phyloP scores from a whole-genome alignment of 1,284 basidiomycete species.

The Hymenochaete sp. region DNA sequence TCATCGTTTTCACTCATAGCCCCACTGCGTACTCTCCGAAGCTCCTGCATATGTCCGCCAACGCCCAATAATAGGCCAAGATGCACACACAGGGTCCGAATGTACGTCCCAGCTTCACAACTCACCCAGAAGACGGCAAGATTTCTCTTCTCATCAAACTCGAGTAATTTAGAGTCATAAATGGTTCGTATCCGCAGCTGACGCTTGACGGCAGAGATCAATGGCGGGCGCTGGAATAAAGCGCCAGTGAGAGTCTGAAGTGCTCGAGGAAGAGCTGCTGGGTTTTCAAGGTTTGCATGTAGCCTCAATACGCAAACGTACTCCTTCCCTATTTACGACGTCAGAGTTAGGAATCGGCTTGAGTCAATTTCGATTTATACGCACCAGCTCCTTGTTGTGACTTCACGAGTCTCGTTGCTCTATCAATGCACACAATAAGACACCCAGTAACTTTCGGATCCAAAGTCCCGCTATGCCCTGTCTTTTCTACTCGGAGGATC shows the following conservation, averaged over 20 bases:
- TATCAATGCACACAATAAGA: slow-evolving; percentile 98
- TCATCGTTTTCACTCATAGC: slow-evolving; percentile 97
- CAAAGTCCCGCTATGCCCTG: slow-evolving; percentile 94
- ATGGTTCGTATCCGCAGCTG: slow-evolving; percentile 98
- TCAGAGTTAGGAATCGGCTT: slow-evolving; percentile 7
- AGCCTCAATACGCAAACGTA: slow-evolving; percentile 95
- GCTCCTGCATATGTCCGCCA: slow-evolving; percentile 99
- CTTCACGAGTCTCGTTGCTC: slow-evolving; percentile 99
- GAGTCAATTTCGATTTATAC: slow-evolving; percentile 24
- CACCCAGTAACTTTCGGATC: slow-evolving; percentile 99
- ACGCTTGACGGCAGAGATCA: slow-evolving; percentile 98
- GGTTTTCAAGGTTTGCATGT: slow-evolving; percentile 76
- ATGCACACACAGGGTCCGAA: slow-evolving; percentile 97
- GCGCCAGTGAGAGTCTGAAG: slow-evolving; percentile 97
- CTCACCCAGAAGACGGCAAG: slow-evolving; percentile 98
- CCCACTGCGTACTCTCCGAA: slow-evolving; percentile 90
- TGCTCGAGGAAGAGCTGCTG: slow-evolving; percentile 83
- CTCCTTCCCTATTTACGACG: slow-evolving; percentile 71
- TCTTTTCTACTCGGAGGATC: slow-evolving; percentile 95
- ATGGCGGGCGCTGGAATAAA: slow-evolving; percentile 96
- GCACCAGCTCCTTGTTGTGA: slow-evolving; percentile 91
- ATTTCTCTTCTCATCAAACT: slow-evolving; percentile 97
- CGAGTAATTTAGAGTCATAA: slow-evolving; percentile 91
- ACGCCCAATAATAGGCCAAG: slow-evolving; percentile 92
- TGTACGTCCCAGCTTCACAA: slow-evolving; percentile 98